Conservation (phyloP, 495 filamentous ascomycete species). For the Annulohypoxylon moriforme region DNA sequence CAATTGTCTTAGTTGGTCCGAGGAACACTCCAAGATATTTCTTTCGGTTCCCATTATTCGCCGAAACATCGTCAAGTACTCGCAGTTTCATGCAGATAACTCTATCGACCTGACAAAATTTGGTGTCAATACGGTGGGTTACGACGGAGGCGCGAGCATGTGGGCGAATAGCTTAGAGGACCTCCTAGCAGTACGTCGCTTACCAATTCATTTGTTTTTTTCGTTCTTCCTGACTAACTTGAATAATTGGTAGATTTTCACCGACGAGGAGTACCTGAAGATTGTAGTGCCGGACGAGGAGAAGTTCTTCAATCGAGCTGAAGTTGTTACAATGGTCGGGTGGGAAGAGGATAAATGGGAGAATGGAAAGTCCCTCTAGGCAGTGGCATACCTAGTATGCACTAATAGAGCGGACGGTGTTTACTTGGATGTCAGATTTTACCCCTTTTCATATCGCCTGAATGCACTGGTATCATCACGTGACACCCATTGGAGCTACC, state of each 20-base stretch:
- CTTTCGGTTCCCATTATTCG: slow-evolving; percentile 25
- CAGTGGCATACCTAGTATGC: too few species aligned
- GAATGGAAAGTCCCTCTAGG: not conserved
- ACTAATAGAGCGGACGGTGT: not conserved
- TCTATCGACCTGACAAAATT: not conserved
- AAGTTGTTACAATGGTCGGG: slow-evolving; percentile 7
- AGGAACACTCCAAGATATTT: slow-evolving; percentile 18
- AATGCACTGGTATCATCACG: not conserved
- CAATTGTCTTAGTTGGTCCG: slow-evolving; percentile 17
- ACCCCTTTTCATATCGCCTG: not conserved
- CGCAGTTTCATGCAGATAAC: slow-evolving; percentile 32
- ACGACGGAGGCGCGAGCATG: slow-evolving; percentile 20
- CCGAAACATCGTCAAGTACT: slow-evolving; percentile 36
- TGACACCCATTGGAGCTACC: not conserved
- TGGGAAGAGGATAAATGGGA: slow-evolving; percentile 32
- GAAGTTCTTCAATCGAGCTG: slow-evolving; percentile 12
- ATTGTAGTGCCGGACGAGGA: slow-evolving; percentile 18
- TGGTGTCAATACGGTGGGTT: not conserved
- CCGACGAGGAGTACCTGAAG: slow-evolving; percentile 15
- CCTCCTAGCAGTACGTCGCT: slow-evolving; percentile 9
- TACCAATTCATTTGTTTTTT: too few species aligned
- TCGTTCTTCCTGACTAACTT: not conserved
- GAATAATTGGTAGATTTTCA: slow-evolving; percentile 1
- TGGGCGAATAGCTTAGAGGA: slow-evolving; percentile 25
- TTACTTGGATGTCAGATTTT: not conserved